Conservation (phyloP, 768 basidiomycete genomes). For the Crassisporium funariophilum region DNA sequence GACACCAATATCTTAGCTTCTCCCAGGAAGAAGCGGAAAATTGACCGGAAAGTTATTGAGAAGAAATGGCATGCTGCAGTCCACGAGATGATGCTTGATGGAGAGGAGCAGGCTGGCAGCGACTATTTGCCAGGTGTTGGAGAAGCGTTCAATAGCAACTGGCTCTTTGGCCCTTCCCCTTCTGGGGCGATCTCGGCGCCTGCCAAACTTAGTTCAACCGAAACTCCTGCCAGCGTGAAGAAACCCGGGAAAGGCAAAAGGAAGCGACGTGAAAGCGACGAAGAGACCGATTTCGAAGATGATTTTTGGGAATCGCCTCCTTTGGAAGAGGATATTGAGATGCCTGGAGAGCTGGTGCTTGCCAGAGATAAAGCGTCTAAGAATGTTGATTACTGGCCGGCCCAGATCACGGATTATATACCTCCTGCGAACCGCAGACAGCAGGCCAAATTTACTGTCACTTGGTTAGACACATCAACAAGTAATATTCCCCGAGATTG, state of each 20-base stretch:
- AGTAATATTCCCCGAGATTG: slow-evolving; percentile 45
- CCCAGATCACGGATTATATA: slow-evolving; percentile 54
- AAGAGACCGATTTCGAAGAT: slow-evolving; percentile 11
- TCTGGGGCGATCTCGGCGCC: not conserved
- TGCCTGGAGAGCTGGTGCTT: slow-evolving; percentile 71
- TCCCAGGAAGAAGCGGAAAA: slow-evolving; percentile 48
- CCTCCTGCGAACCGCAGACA: slow-evolving; percentile 43
- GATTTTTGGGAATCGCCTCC: slow-evolving; percentile 42
- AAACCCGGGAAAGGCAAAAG: slow-evolving; percentile 31
- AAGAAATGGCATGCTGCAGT: slow-evolving; percentile 52
- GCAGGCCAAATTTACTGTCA: slow-evolving; percentile 49
- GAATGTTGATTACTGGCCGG: slow-evolving; percentile 62
- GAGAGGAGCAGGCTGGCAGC: slow-evolving; percentile 39
- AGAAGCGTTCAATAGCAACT: slow-evolving; percentile 21
- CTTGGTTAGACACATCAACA: slow-evolving; percentile 58
- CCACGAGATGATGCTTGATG: slow-evolving; percentile 43
- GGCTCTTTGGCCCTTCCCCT: not conserved
- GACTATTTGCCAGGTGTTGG: slow-evolving; percentile 51
- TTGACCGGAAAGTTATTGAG: slow-evolving; percentile 30
- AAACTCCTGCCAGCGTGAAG: too few relatives aligned
- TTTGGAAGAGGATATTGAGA: slow-evolving; percentile 49
- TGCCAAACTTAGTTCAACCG: too few relatives aligned
- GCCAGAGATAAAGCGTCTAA: slow-evolving; percentile 43
- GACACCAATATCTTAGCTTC: slow-evolving; percentile 28
- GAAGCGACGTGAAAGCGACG: slow-evolving; percentile 20